Evolutionary conservation across 192 early-diverging fungal genomes (phyloP).

Genomic region (Diversispora epigaea): DNA sequence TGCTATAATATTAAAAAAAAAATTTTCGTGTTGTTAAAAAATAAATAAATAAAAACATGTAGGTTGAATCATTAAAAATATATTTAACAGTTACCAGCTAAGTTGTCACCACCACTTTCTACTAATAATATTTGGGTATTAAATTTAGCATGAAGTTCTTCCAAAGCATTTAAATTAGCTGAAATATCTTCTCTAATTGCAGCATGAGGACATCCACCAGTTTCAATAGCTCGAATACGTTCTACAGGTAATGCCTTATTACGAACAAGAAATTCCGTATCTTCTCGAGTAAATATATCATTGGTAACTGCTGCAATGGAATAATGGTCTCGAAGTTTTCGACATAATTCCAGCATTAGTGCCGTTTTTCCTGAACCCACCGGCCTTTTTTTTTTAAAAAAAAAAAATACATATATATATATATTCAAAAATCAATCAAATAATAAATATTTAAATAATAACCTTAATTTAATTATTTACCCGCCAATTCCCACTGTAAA

Average conservation of each 20-base stretch:
- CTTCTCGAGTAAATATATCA: conserved; percentile 96
- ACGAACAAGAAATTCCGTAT: conserved; percentile 91
- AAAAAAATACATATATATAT: too few species aligned
- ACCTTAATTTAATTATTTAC: conserved; percentile 39
- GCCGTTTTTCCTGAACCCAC: conserved; percentile 96
- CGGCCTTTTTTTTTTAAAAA: conserved; percentile 59
- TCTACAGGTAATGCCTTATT: conserved; percentile 85
- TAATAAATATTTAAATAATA: neutral
- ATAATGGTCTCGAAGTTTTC: conserved; percentile 72
- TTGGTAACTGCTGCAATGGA: conserved; percentile 93
- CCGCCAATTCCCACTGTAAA: conserved; percentile 96
- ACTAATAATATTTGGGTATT: conserved; percentile 81
- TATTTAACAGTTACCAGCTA: conserved; percentile 48
- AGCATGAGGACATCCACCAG: conserved; percentile 95
- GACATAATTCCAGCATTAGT: conserved; percentile 88
- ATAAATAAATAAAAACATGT: neutral
- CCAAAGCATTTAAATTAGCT: conserved; percentile 89
- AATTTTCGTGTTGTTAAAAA: neutral
- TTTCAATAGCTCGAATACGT: conserved; percentile 92
- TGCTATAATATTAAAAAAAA: conserved; percentile 38
- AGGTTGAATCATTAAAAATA: neutral
- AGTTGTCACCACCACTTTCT: conserved; percentile 92
- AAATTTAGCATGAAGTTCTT: conserved; percentile 84
- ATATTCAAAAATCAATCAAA: conserved; percentile 11
- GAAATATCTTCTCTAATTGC: conserved; percentile 95